phyloP scores from a whole-genome alignment of 2,329 filamentous ascomycete genomes.

The Stagonosporopsis cucurbitacearum region DNA sequence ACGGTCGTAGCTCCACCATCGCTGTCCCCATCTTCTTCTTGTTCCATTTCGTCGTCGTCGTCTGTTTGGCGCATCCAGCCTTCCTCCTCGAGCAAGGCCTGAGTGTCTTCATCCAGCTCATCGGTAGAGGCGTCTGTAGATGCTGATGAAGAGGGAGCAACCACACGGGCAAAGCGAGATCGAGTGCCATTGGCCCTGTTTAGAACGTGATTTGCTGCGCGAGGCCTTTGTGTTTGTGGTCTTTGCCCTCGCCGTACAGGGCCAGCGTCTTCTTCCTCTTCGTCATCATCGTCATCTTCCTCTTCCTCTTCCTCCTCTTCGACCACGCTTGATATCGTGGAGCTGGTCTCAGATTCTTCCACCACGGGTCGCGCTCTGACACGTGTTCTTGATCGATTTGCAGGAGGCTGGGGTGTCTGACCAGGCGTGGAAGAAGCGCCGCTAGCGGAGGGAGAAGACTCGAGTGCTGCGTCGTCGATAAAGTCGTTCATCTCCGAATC shows the following conservation, averaged over 20 bases:
- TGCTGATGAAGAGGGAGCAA: conserved; percentile 41
- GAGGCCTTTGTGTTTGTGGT: conserved; percentile 36
- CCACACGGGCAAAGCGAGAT: conserved; percentile 26
- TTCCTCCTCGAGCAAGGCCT: conserved; percentile 43
- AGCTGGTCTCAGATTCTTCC: conserved; percentile 47
- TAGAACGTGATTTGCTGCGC: conserved; percentile 37
- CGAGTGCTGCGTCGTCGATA: conserved; percentile 46
- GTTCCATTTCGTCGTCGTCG: conserved; percentile 50
- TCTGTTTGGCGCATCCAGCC: conserved; percentile 50
- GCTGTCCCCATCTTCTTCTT: conserved; percentile 48
- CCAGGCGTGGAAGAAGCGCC: conserved; percentile 40
- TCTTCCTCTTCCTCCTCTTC: conserved; percentile 36
- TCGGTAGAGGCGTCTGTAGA: conserved; percentile 46
- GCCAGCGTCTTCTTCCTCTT: conserved; percentile 48
- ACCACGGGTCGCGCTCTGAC: conserved; percentile 45
- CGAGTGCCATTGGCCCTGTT: conserved; percentile 45
- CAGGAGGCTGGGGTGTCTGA: conserved; percentile 39
- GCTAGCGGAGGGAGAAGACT: conserved; percentile 31
- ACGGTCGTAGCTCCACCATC: conserved; percentile 54
- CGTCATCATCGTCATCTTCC: conserved; percentile 36
- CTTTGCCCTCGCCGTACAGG: conserved; percentile 45
- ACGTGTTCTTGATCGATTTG: conserved; percentile 28
- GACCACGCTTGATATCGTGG: conserved; percentile 42
- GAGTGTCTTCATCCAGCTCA: conserved; percentile 50
- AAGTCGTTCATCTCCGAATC: conserved; percentile 54